phyloP scores from a whole-genome alignment of 441 rosid genomes.

The Pelargonium myrrhifolium region DNA sequence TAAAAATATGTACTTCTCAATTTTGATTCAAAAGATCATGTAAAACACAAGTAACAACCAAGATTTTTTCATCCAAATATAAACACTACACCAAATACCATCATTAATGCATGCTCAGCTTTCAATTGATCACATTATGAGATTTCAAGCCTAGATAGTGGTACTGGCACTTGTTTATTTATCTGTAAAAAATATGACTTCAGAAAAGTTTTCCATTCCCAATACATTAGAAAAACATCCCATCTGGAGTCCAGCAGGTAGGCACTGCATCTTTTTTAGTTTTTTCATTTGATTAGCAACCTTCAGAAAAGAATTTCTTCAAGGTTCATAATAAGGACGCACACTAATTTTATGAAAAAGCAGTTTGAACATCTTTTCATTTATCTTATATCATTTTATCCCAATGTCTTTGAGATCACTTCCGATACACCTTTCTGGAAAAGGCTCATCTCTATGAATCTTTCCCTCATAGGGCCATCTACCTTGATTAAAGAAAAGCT shows the following conservation, averaged over 20 bases:
- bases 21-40: conserved; percentile 15
- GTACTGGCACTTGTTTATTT: not conserved
- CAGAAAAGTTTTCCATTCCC: not conserved
- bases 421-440: no score
- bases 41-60: conserved; percentile 11
- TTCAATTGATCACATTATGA: not conserved
- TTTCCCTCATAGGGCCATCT: no score
- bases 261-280: not conserved
- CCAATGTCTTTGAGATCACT: no score
- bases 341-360: no score
- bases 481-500: no score
- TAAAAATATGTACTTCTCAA: conserved; percentile 27
- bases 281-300: not conserved
- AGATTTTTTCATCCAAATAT: conserved; percentile 10
- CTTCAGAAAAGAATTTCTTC: not conserved
- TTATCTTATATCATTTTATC: no score
- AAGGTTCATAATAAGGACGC: no score
- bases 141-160: not conserved
- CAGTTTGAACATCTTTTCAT: no score
- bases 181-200: not conserved
- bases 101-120: not conserved
- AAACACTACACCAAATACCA: not conserved
- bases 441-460: no score
- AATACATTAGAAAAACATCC: not conserved
- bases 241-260: not conserved